These are phyloP conservation scores for Micromonas pusilla DNA, from an alignment of 139 green algal genomes.

Conservation along the genomic window DNA sequence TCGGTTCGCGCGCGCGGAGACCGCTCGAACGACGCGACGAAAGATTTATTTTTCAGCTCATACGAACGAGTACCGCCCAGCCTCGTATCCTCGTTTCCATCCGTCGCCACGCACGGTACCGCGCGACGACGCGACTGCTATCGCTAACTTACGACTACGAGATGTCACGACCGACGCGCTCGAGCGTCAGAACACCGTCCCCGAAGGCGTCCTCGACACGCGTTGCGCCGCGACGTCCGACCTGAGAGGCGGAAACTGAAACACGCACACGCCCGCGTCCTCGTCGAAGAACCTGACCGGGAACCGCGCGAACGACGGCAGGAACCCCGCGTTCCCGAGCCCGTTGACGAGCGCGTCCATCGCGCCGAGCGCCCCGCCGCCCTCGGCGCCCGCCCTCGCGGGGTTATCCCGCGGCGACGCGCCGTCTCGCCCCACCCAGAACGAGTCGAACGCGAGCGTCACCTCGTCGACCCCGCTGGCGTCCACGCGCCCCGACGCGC, in stretches of 20 bases:
- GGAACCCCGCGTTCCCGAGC: constrained; percentile 5
- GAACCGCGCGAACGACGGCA: not conserved
- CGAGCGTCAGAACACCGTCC: too few relatives aligned
- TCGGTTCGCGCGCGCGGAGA: not conserved
- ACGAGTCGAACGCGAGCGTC: not conserved
- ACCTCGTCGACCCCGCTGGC: not conserved
- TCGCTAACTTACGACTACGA: too few relatives aligned
- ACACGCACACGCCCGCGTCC: not conserved
- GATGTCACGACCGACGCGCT: too few relatives aligned
- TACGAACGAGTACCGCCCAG: not conserved
- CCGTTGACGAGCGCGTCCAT: not conserved
- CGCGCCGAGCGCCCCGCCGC: not conserved
- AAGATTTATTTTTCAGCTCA: too few relatives aligned
- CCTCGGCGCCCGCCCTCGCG: not conserved
- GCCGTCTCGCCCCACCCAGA: not conserved
- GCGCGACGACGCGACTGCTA: too few relatives aligned
- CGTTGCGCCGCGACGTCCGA: not conserved
- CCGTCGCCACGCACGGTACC: too few relatives aligned
- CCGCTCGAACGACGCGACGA: too few relatives aligned
- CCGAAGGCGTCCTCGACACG: not conserved
- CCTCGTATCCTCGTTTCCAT: too few relatives aligned
- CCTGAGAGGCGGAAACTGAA: constrained; percentile 16
- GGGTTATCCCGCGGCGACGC: not conserved
- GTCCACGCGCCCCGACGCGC: not conserved
- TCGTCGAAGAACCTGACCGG: constrained; percentile 11